Evolutionary conservation across 2,329 filamentous ascomycete species (phyloP).

Genomic region (Neofusicoccum umdonicola): DNA sequence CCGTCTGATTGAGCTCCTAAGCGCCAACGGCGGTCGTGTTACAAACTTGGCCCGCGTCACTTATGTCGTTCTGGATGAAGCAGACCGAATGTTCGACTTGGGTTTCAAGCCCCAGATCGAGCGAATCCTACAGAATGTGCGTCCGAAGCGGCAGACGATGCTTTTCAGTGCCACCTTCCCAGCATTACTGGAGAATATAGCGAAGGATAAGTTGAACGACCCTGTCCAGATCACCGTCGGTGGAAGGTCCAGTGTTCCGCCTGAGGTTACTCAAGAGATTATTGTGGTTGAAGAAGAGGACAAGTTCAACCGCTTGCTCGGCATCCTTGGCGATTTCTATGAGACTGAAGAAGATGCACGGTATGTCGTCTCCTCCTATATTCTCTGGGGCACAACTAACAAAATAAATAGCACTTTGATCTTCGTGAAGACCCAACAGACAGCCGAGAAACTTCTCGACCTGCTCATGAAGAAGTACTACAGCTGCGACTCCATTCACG

Average conservation of each 20-base stretch:
- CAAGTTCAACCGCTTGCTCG: conserved; percentile 81
- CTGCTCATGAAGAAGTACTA: conserved; percentile 82
- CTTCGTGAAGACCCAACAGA: conserved; percentile 90
- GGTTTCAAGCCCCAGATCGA: conserved; percentile 97
- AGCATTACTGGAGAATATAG: conserved; percentile 84
- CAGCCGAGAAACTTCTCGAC: conserved; percentile 75
- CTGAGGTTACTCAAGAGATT: conserved; percentile 84
- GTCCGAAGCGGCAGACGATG: conserved; percentile 89
- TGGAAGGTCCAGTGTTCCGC: conserved; percentile 68
- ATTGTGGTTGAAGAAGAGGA: conserved; percentile 74
- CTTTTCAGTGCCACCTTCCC: conserved; percentile 97
- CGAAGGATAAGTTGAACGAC: conserved; percentile 80
- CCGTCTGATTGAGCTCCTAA: conserved; percentile 90
- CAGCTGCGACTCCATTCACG: conserved; percentile 89
- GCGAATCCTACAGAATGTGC: conserved; percentile 90
- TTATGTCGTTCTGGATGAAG: conserved; percentile 94
- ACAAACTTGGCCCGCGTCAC: conserved; percentile 87
- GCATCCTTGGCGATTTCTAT: conserved; percentile 84
- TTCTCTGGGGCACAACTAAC: not conserved
- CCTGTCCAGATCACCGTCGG: conserved; percentile 92
- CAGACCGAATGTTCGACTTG: conserved; percentile 99
- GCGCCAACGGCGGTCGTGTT: conserved; percentile 89
- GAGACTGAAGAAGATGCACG: conserved; percentile 85
- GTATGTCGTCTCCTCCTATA: not conserved
- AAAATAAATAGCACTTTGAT: conserved; percentile 59